phyloP scores from a whole-genome alignment of 140 eudicot species.

The Ambrosia hybrid region DNA sequence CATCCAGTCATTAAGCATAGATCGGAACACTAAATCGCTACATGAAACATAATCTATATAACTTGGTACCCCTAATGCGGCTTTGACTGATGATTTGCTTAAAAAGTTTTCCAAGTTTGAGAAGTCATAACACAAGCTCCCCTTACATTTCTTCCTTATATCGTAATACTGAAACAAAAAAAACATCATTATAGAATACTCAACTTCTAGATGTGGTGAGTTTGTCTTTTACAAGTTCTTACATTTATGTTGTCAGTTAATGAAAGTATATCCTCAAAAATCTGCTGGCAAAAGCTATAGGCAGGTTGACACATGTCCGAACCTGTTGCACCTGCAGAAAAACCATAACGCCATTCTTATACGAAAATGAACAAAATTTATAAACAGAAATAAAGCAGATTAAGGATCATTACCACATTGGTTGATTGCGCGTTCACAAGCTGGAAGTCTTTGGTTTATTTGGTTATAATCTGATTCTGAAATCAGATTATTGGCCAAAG shows the following conservation, averaged over 20 bases:
- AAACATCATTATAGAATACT: neutral
- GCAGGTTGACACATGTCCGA: constrained; percentile 51
- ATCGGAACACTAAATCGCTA: constrained; percentile 55
- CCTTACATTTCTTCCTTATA: constrained; percentile 69
- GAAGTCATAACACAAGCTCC: constrained; percentile 70
- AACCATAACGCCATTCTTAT: neutral
- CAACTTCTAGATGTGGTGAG: neutral
- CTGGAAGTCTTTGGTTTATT: constrained; percentile 40
- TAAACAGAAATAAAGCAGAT: neutral
- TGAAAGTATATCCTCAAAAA: constrained; percentile 44
- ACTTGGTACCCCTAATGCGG: constrained; percentile 61
- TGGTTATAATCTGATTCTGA: constrained; percentile 42
- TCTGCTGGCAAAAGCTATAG: constrained; percentile 43
- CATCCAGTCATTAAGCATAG: constrained; percentile 85
- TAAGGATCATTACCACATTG: constrained; percentile 54
- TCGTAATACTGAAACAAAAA: constrained; percentile 59
- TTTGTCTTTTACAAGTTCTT: constrained; percentile 24
- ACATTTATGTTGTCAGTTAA: constrained; percentile 52
- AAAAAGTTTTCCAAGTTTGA: constrained; percentile 58
- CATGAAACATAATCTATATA: constrained; percentile 65
- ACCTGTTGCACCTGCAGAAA: constrained; percentile 51
- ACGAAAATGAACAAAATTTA: neutral
- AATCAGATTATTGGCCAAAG: constrained; percentile 59
- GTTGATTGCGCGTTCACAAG: constrained; percentile 55
- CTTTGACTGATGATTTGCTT: constrained; percentile 40